Base-by-base conservation (phyloP, 2,329 filamentous ascomycete species). In the Corynespora cassiicola region DNA sequence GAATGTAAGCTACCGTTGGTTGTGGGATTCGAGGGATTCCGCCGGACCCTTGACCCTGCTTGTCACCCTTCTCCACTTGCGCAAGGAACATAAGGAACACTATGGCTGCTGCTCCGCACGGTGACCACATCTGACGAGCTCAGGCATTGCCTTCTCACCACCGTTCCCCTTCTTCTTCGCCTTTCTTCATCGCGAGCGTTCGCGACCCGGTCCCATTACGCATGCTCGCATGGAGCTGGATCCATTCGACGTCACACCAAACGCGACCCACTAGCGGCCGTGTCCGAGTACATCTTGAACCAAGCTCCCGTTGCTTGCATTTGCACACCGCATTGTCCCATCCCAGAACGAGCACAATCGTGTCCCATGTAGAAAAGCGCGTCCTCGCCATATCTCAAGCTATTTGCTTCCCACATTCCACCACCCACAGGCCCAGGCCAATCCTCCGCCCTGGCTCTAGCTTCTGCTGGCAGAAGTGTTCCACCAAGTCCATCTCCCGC, bases 401-500 rank as follows among this genome's bases (percentile, higher is more conserved):
- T 36, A 47, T 28, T 37, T 40, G 42, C 50, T 30, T 38, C 46
- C 47, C 42, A 38, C 37, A 20, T 21, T 32, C 32, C 44, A 36
- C 33, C 29, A 39, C 26, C 44, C 31, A 31, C 37, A 39, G 44
- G 45, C 43, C 22, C 42, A 47, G 45, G 43, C 53, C 54, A 45
- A 44, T 40, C 47, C 36, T 28, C 38, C 31, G 38, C 42, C 45
- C 46, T 52, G 46, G 52, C 43, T 54, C 45, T 29, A 52, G 47
- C 60, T 63, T 61, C 53, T 61, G 63, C 63, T 63, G 63, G 61
- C 56, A 59, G 54, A 54, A 55, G 62, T 56, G 47, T 61, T 57
- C 47, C 43, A 54, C 50, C 16, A 52, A 40, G 39, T 36, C 42
- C 34, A 28, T 35, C 36, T 31, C 40, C 36, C 42, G 19, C 36